Evolutionary conservation across 2,329 filamentous ascomycete species (phyloP), one percentile per base, ranked within the genome.

Genomic region (Trichoderma hamatum): DNA sequence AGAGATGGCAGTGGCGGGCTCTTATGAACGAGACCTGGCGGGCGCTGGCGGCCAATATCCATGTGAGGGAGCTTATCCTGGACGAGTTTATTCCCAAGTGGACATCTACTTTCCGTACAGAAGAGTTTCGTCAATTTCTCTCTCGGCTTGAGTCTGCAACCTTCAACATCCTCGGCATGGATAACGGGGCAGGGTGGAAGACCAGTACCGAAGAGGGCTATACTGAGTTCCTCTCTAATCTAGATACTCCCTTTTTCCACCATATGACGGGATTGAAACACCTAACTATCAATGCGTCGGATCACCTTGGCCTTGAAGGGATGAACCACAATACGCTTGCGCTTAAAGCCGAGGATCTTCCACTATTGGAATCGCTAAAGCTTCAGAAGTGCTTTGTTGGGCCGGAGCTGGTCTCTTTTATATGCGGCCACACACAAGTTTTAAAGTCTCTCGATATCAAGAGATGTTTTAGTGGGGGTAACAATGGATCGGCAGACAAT

Each of bases 21-120:
- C 61, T 64, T 54, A 64, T 43, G 49, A 64, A 55, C 26, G 61
- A 64, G 61, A 55, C 61, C n/a, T 64, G 61, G 61, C 14, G 13
- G 26, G 46, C 61, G 30, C 32, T 64, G 30, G 34, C 49, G 30
- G 4, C 61, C 30, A 64, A 64, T 39, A 55, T 28, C 14, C 34
- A 64, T 39, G 49, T 64, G 61, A 55, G 61, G 21, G 61, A 39
- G 30, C 61, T 64, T 36, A 52, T 55, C 46, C 21, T 64, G 5
- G 49, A 64, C 30, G 14, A 19, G 26, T 13, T 55, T 26, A 39
- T 64, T 39, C 21, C 49, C 30, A 64, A 64, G 34, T 16, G 61
- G 49, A 39, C 61, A 54, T 64, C 61, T 19, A 7, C 49, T 52
- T 64, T 64, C 34, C 61, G 49, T 5, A 55, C 61, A 28, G 46